These are phyloP conservation scores for Amanita thiersii DNA, from an alignment of 768 basidiomycete genomes.

Conservation along the genomic window DNA sequence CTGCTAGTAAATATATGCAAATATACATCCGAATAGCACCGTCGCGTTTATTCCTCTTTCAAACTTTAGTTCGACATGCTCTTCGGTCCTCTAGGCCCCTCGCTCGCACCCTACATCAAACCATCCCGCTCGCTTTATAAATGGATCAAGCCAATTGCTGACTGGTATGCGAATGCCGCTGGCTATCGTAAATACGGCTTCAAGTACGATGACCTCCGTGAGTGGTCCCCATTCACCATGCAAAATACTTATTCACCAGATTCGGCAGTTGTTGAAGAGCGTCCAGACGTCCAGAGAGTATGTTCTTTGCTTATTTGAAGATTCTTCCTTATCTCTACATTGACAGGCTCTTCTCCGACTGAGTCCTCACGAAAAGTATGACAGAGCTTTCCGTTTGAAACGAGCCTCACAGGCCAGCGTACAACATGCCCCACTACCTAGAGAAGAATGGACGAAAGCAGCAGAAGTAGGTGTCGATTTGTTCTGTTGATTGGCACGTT, in stretches of 20 bases:
- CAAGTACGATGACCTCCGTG: conserved; percentile 91
- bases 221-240: conserved; percentile 24
- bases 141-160: conserved; percentile 69
- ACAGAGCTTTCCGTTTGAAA: conserved; percentile 87
- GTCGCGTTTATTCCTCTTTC: conserved; percentile 10
- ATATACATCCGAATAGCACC: conserved; percentile 8
- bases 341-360: conserved; percentile 88
- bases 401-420: conserved; percentile 74
- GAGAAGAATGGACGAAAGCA: conserved; percentile 69
- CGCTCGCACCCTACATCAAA: conserved; percentile 70
- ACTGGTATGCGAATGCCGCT: conserved; percentile 71
- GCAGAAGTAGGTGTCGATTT: conserved; percentile 58
- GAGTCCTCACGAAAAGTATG: conserved; percentile 72
- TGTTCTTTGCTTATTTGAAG: conserved; percentile 12
- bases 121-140: conserved; percentile 59
- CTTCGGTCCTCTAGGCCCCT: conserved; percentile 61
- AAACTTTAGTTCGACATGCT: conserved; percentile 22
- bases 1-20: conserved; percentile 7
- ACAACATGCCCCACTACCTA: conserved; percentile 71
- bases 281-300: conserved; percentile 71
- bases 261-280: conserved; percentile 63
- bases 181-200: conserved; percentile 88
- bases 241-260: conserved; percentile 14
- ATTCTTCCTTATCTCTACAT: background rate
- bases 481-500: background rate